phyloP scores from a whole-genome alignment of 768 basidiomycete species.

The Mrakia blollopis region DNA sequence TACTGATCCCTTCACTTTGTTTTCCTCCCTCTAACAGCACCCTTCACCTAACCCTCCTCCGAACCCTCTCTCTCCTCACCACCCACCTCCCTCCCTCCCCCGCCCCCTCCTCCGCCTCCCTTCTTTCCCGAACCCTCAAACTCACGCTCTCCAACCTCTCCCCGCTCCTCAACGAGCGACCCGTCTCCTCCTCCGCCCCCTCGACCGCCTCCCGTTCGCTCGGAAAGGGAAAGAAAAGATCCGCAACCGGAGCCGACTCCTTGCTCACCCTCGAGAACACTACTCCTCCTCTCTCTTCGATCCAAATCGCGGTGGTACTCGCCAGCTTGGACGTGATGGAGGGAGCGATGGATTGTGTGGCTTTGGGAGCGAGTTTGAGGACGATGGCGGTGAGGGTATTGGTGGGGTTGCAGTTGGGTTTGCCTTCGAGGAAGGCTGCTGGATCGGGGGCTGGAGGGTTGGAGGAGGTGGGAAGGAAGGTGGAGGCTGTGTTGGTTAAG shows the following conservation, averaged over 20 bases:
- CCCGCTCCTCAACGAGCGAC: constrained; percentile 21
- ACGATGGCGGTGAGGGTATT: constrained; percentile 26
- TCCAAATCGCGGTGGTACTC: neutral
- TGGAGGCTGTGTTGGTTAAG: constrained; percentile 2
- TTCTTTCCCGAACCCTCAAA: constrained; percentile 24
- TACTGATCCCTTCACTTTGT: constrained; percentile 40
- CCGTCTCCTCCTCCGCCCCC: neutral
- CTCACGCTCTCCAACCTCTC: constrained; percentile 27
- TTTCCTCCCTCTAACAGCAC: constrained; percentile 52
- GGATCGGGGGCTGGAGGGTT: neutral
- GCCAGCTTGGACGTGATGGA: constrained; percentile 6
- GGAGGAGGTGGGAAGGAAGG: constrained; percentile 5
- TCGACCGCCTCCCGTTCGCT: neutral
- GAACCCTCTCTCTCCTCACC: constrained; percentile 23
- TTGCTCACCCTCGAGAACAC: constrained; percentile 18
- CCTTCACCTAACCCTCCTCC: constrained; percentile 46
- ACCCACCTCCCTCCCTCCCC: constrained; percentile 23
- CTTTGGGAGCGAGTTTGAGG: constrained; percentile 4
- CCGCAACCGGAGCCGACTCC: constrained; percentile 11
- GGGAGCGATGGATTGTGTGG: constrained; percentile 4
- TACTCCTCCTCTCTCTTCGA: neutral
- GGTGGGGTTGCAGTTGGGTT: constrained; percentile 1
- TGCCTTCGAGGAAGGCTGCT: constrained; percentile 9
- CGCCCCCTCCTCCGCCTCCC: constrained; percentile 20
- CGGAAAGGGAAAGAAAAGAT: constrained; percentile 32